A percentile compares a stretch with the other conserved stretches of the same genome.
Evolutionary conservation across 257 asterid genomes (phyloP).

Genomic region (Nicotiana sylvestris): DNA sequence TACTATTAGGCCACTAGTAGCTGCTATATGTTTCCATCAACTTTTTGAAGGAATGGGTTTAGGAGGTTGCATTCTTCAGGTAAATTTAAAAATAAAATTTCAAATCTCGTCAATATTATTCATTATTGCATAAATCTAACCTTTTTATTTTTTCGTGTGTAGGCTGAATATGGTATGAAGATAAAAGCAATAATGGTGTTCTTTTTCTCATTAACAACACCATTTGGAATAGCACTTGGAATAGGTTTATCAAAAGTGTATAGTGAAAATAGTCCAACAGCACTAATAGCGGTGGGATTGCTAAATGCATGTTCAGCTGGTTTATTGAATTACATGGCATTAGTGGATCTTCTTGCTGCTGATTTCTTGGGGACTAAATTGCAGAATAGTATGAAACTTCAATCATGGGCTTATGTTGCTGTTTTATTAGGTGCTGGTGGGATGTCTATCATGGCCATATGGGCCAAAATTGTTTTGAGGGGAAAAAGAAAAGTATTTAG

Average conservation of each 20-base stretch:
- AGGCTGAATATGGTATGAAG: conserved; percentile 35
- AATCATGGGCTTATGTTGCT: conserved; percentile 30
- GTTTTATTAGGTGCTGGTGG: conserved; percentile 36
- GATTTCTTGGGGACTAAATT: conserved; percentile 38
- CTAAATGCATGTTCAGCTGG: conserved; percentile 40
- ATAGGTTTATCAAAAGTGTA: conserved; percentile 36
- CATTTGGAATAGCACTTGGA: conserved; percentile 36
- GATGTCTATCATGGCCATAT: conserved; percentile 32
- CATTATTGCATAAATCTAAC: neutral
- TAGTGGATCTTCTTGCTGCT: conserved; percentile 33
- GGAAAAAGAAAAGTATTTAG: neutral
- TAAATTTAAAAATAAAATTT: neutral
- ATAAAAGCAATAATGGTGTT: conserved; percentile 29
- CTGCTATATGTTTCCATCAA: conserved; percentile 24
- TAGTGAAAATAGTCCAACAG: conserved; percentile 37
- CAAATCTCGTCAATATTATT: too few species aligned
- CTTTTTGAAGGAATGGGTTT: conserved; percentile 26
- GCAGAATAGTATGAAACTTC: conserved; percentile 35
- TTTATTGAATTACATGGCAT: conserved; percentile 38
- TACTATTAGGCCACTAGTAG: conserved; percentile 18
- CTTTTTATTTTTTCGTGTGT: too few species aligned
- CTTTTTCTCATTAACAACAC: conserved; percentile 42
- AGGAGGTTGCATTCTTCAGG: conserved; percentile 45
- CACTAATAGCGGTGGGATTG: conserved; percentile 37
- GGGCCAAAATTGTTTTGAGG: conserved; percentile 20